Base-by-base conservation (phyloP, 306 rosid genomes). In the Ammopiptanthus mongolicus region DNA sequence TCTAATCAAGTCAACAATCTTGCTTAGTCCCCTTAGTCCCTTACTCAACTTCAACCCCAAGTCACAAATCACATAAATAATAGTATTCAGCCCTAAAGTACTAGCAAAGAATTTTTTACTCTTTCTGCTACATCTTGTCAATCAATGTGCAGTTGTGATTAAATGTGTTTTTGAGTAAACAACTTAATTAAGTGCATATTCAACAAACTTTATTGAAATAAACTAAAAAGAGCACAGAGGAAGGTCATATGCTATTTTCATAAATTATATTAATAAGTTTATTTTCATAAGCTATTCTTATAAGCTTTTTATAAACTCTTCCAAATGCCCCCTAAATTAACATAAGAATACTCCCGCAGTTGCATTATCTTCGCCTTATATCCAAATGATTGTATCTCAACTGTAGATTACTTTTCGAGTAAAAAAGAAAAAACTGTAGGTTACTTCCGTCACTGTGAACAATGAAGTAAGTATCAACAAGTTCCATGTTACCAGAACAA, bases 331-430 rank as follows among this genome's bases (percentile, higher is more conserved):
- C n/a, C n/a, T n/a, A n/a, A n/a, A n/a, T n/a, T n/a, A 65, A n/a
- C 69, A 62, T 13, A 12, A 50, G 12, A 22, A 78, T 36, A 55
- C 63, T 41, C n/a, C 36, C 28, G 31, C 17, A 53, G 21, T 41
- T 15, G 67, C 53, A 53, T 7, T 17, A 53, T 42, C 71, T 71
- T 42, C 29, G 11, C 51, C 11, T 50, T 19, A 62, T 29, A 36
- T 33, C 53, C 50, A 67, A 53, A 41, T 28, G 34, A 51, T 65
- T 65, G 63, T 70, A 0, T 36, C 13, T 13, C 64, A 71, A 37
- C 50, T 55, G 36, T 25, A 51, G 18, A 84, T 57, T 66, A 69
- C 25, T 34, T 73, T n/a, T n/a, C n/a, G n/a, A n/a, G n/a, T n/a
- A n/a, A n/a, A n/a, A n/a, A n/a, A n/a, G n/a, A n/a, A n/a, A n/a